Conservation (phyloP, 805 yeast genomes). For the Sungouiella thailandica region DNA sequence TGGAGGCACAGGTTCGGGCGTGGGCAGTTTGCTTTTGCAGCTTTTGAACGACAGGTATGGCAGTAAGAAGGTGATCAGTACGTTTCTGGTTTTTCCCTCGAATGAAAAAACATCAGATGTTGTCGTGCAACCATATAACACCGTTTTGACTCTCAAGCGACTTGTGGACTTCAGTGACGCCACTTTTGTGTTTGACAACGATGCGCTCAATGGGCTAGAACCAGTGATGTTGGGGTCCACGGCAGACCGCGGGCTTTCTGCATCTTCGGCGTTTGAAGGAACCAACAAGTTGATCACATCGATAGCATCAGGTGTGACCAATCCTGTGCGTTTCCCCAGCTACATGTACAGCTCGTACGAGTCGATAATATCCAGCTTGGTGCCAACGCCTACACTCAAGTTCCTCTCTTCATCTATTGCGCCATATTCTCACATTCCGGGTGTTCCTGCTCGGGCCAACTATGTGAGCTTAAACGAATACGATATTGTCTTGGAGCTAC, state of each 20-base stretch:
- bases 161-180: constrained; percentile 83
- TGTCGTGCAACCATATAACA: constrained; percentile 97
- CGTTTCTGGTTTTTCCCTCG: constrained; percentile 83
- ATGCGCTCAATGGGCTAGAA: constrained; percentile 72
- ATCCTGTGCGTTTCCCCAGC: constrained; percentile 86
- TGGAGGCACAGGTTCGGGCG: constrained; percentile 98
- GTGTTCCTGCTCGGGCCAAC: constrained; percentile 19
- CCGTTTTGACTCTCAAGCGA: constrained; percentile 74
- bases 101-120: constrained; percentile 80
- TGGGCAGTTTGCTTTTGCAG: constrained; percentile 81
- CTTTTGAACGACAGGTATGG: constrained; percentile 70
- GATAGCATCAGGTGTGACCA: constrained; percentile 78
- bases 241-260: constrained; percentile 17
- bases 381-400: constrained; percentile 83
- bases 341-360: constrained; percentile 85
- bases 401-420: constrained; percentile 37
- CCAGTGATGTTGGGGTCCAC: constrained; percentile 31
- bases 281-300: constrained; percentile 83
- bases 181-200: constrained; percentile 86
- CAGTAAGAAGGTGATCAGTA: constrained; percentile 74
- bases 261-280: constrained; percentile 59
- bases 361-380: constrained; percentile 71
- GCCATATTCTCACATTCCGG: constrained; percentile 40
- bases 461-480: constrained; percentile 71
- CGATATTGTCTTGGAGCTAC: constrained; percentile 77